phyloP scores from a whole-genome alignment of 139 green algal species.

The Micromonas pusilla region DNA sequence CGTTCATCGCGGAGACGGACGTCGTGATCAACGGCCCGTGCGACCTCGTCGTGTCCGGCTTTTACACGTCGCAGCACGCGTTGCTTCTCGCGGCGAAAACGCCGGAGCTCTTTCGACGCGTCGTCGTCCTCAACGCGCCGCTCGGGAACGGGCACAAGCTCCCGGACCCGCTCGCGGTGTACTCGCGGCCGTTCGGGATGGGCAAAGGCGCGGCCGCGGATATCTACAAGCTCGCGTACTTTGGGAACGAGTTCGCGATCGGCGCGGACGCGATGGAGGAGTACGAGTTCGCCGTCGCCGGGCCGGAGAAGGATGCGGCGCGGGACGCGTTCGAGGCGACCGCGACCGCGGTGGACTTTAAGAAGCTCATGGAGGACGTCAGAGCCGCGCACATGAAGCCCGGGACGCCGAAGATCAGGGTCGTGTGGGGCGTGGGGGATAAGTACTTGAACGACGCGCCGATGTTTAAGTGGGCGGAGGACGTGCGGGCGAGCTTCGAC shows the following conservation, averaged over 20 bases:
- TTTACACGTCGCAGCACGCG: slow-evolving; percentile 8
- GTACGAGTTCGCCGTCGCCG: slow-evolving; percentile 7
- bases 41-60: slow-evolving; percentile 14
- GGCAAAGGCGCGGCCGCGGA: slow-evolving; percentile 5
- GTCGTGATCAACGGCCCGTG: background rate
- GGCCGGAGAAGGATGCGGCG: background rate
- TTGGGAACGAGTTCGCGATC: slow-evolving; percentile 18
- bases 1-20: background rate
- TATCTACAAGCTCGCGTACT: background rate
- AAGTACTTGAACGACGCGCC: slow-evolving; percentile 4
- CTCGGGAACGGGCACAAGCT: background rate
- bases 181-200: slow-evolving; percentile 14
- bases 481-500: slow-evolving; percentile 11
- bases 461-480: slow-evolving; percentile 7
- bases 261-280: background rate
- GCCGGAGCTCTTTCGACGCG: slow-evolving; percentile 6
- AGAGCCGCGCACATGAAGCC: background rate
- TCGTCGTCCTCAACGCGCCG: slow-evolving; percentile 24
- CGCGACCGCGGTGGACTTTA: slow-evolving; percentile 7
- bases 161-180: background rate
- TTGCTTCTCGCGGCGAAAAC: slow-evolving; percentile 4
- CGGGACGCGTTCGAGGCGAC: background rate
- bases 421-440: slow-evolving; percentile 16
- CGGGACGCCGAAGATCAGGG: background rate
- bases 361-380: background rate